Base-by-base conservation (phyloP, 257 asterid species). In the Forsythia suspensa region DNA sequence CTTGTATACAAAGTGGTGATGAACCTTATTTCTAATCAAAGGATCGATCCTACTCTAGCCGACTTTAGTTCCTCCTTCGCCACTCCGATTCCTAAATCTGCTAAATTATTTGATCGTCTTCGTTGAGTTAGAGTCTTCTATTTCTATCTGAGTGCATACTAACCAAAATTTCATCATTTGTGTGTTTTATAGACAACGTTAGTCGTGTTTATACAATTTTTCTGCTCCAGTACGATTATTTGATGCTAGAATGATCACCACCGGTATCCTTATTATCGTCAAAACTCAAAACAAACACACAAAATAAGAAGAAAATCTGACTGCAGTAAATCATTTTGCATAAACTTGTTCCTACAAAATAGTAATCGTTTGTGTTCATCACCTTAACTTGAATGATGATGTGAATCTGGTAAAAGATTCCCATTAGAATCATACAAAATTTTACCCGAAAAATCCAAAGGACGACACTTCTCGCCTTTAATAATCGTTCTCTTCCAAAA, bases 401-500 rank as follows among this genome's bases (percentile, higher is more conserved):
- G 70, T 24, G 41, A 86, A 71, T 86, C 92, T 3, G 88, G 83
- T 46, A 92, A 39, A 59, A 87, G 89, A 80, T 92, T 94, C 13
- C 98, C 98, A n/a, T 89, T 72, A 0, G 83, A 71, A 75, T 94
- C 97, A 9, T 94, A 92, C 85, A 86, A 77, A 86, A 94, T 94
- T 84, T 87, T 87, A 46, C 98, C 98, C 0, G 97, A 92, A 66
- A 92, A 90, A 44, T 90, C 86, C 75, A 88, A n/a, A 0, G 98
- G 97, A 0, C 91, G 91, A 75, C 97, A 94, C 81, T 86, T 90
- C 24, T 85, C 98, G 5, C 98, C 97, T 75, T 72, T 91, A 66
- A 94, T 90, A 48, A 94, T 92, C 8, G 92, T 85, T 80, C 92
- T 94, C 91, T 84, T 94, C 97, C 97, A 94, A 4, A 94, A 59